phyloP scores from a whole-genome alignment of 2,329 filamentous ascomycete genomes.

The Diaporthe capsici region DNA sequence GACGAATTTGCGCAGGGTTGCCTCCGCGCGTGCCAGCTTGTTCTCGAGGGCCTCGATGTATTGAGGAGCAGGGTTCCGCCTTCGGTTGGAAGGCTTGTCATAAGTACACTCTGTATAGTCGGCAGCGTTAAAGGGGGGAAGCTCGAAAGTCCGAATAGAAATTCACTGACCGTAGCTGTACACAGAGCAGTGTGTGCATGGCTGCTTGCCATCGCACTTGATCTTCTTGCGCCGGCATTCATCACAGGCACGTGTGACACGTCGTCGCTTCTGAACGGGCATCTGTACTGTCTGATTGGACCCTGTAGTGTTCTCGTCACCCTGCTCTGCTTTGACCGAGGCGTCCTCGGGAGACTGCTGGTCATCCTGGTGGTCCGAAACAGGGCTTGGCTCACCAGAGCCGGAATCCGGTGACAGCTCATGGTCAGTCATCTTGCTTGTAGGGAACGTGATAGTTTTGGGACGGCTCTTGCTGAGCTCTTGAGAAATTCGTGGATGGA shows the following conservation, averaged over 20 bases:
- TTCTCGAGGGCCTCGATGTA: conserved; percentile 92
- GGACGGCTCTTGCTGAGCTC: conserved; percentile 3
- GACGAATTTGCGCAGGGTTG: conserved; percentile 82
- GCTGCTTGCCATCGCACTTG: conserved; percentile 89
- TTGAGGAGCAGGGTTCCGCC: conserved; percentile 91
- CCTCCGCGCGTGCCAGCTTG: conserved; percentile 86
- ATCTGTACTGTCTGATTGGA: conserved; percentile 45
- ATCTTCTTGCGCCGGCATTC: conserved; percentile 90
- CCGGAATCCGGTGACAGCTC: conserved; percentile 37
- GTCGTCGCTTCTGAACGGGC: conserved; percentile 81
- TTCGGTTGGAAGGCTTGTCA: conserved; percentile 92
- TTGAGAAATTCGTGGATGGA: neutral
- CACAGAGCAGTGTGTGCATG: conserved; percentile 95
- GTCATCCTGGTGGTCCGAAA: conserved; percentile 57
- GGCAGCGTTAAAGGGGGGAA: conserved; percentile 8
- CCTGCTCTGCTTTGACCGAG: conserved; percentile 39
- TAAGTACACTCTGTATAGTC: conserved; percentile 85
- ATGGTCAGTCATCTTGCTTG: conserved; percentile 31
- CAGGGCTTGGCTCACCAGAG: conserved; percentile 46
- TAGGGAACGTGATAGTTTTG: neutral
- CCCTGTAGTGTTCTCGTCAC: conserved; percentile 29
- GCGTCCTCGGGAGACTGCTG: conserved; percentile 39
- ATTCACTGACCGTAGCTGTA: conserved; percentile 90
- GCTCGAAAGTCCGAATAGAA: neutral
- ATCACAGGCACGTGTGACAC: conserved; percentile 86